Evolutionary conservation across 352 stramenopile genomes (phyloP).

Genomic region (Pythium dissimile): DNA sequence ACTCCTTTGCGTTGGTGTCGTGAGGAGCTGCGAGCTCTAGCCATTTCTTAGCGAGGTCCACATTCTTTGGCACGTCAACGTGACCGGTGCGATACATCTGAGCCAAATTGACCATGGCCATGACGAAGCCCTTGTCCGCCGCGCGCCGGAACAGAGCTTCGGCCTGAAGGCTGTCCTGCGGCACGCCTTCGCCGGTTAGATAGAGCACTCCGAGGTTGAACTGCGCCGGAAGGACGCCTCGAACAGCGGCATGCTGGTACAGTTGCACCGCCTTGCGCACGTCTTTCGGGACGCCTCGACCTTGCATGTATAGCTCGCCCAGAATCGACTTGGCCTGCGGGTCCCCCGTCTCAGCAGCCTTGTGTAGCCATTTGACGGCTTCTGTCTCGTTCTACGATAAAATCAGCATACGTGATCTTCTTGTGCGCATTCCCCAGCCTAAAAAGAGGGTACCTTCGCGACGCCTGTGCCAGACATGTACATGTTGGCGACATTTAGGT

Average conservation of each 20-base stretch:
- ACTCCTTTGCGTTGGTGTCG: constrained; percentile 74
- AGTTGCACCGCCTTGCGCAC: constrained; percentile 50
- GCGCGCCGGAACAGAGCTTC: constrained; percentile 71
- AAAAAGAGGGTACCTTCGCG: no score
- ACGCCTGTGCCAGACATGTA: constrained; percentile 65
- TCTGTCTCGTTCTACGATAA: constrained; percentile 62
- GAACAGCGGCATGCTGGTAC: constrained; percentile 64
- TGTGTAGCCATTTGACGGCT: constrained; percentile 67
- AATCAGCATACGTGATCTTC: no score
- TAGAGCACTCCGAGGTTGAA: constrained; percentile 80
- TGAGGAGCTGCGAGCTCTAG: constrained; percentile 69
- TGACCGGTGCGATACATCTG: constrained; percentile 81
- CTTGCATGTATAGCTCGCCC: constrained; percentile 70
- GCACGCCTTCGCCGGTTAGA: constrained; percentile 60
- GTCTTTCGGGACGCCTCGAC: constrained; percentile 51
- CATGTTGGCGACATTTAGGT: constrained; percentile 84
- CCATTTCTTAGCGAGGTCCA: constrained; percentile 67
- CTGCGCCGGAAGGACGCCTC: constrained; percentile 58
- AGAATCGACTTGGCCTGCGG: constrained; percentile 69
- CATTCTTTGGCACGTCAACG: constrained; percentile 56
- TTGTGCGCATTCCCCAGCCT: no score
- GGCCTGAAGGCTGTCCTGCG: constrained; percentile 51
- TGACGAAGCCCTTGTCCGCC: constrained; percentile 77
- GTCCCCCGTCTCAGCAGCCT: constrained; percentile 71
- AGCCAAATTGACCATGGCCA: constrained; percentile 86